A percentile compares a stretch with the other conserved stretches of the same genome.
These are phyloP conservation scores for Trichoderma arundinaceum DNA, from an alignment of 2,329 filamentous ascomycete species.

Conservation along the genomic window DNA sequence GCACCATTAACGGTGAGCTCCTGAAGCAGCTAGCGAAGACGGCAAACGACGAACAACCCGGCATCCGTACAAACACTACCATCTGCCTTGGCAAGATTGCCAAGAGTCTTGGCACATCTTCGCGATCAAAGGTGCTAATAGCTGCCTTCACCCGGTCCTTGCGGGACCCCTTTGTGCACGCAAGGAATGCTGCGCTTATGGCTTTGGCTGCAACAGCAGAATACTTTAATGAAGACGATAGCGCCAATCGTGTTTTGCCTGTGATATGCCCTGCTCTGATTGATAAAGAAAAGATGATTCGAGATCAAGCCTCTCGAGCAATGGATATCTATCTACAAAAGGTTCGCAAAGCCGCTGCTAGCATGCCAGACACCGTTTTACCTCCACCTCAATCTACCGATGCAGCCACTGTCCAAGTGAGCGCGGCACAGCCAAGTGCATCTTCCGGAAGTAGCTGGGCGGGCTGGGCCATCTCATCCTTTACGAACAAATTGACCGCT, in stretches of 20 bases:
- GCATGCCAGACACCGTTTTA: constrained; percentile 80
- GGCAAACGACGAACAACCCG: constrained; percentile 95
- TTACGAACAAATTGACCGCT: constrained; percentile 88
- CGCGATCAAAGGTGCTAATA: constrained; percentile 85
- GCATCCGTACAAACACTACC: constrained; percentile 96
- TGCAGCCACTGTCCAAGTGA: constrained; percentile 71
- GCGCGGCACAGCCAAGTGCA: constrained; percentile 74
- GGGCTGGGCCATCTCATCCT: constrained; percentile 97
- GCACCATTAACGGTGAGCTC: constrained; percentile 91
- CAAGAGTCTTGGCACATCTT: constrained; percentile 78
- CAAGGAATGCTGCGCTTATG: constrained; percentile 85
- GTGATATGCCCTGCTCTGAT: constrained; percentile 82
- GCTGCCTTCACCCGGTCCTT: constrained; percentile 90
- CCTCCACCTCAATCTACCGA: constrained; percentile 66
- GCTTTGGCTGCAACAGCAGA: constrained; percentile 86
- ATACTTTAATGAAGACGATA: constrained; percentile 87
- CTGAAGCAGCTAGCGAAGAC: constrained; percentile 91
- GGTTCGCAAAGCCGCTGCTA: constrained; percentile 76
- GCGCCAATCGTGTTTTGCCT: constrained; percentile 81
- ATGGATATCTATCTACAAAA: constrained; percentile 84
- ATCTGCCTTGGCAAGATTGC: constrained; percentile 97
- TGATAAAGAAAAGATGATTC: constrained; percentile 93
- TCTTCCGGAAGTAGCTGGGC: constrained; percentile 65
- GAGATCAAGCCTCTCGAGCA: constrained; percentile 89
- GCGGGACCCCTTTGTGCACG: constrained; percentile 93